Percentiles rank a stretch among this genome's conserved stretches.
Conservation (phyloP, 495 filamentous ascomycete genomes). For the Aspergillus diversus region DNA sequence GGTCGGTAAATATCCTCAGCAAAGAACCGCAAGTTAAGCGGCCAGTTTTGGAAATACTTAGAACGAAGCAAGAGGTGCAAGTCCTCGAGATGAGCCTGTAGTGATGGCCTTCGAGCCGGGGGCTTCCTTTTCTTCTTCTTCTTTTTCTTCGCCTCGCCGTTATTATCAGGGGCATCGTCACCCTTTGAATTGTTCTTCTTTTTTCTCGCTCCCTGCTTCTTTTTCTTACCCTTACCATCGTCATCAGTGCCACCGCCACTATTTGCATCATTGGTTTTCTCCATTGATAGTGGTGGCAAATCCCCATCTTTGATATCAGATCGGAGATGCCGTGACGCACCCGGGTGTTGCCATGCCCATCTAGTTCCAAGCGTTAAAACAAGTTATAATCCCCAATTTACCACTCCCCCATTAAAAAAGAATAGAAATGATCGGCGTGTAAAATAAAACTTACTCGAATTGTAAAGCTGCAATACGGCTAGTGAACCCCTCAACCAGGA, state of each 20-base stretch:
- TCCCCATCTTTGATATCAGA: conserved; percentile 2
- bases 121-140: conserved; percentile 15
- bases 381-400: too few relatives aligned
- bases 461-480: conserved; percentile 85
- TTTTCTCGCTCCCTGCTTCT: not conserved
- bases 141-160: not conserved
- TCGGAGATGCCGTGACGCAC: conserved; percentile 72
- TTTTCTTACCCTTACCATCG: not conserved
- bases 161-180: conserved; percentile 48
- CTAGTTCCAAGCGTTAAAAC: conserved; percentile 38
- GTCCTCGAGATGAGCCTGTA: conserved; percentile 69
- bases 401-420: not conserved
- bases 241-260: conserved; percentile 50
- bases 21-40: conserved; percentile 83
- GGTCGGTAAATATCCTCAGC: conserved; percentile 62
- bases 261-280: conserved; percentile 4
- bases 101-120: conserved; percentile 46
- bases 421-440: not conserved
- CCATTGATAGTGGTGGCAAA: not conserved
- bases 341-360: conserved; percentile 91
- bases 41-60: conserved; percentile 77
- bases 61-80: conserved; percentile 79
- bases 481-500: conserved; percentile 86
- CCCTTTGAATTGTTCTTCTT: conserved; percentile 24
- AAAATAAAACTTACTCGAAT: conserved; percentile 73